Conservation (phyloP, 2,329 filamentous ascomycete genomes). For the Verticillium zaregamsianum region DNA sequence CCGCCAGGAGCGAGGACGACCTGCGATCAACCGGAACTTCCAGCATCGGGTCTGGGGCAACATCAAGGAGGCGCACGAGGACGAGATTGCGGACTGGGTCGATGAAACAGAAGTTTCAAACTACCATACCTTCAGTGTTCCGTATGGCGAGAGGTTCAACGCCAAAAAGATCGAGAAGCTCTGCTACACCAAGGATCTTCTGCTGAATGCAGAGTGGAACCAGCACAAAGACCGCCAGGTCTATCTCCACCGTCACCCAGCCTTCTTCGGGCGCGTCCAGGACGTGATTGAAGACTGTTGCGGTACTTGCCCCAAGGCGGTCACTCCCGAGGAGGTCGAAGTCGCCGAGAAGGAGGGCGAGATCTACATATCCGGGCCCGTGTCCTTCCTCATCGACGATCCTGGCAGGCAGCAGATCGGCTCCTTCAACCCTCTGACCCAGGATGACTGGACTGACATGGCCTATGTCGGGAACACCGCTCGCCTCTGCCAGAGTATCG, state of each 20-base stretch:
- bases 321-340: constrained; percentile 67
- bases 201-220: constrained; percentile 87
- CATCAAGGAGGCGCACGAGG: constrained; percentile 72
- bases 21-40: constrained; percentile 42
- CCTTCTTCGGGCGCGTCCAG: constrained; percentile 73
- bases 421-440: constrained; percentile 75
- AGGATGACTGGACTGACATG: constrained; percentile 88
- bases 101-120: constrained; percentile 71
- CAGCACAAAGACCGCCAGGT: constrained; percentile 69
- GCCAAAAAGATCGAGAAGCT: constrained; percentile 76
- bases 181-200: constrained; percentile 73
- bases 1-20: constrained; percentile 68
- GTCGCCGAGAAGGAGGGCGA: constrained; percentile 68
- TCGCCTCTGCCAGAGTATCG: constrained; percentile 74
- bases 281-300: constrained; percentile 81
- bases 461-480: constrained; percentile 80
- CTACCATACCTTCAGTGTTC: constrained; percentile 74
- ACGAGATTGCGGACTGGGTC: constrained; percentile 82
- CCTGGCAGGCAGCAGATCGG: constrained; percentile 71
- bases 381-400: constrained; percentile 75
- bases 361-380: constrained; percentile 69
- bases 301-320: constrained; percentile 67
- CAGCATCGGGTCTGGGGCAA: constrained; percentile 54
- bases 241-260: constrained; percentile 77
- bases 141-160: constrained; percentile 58